A percentile compares a stretch with the other conserved stretches of the same genome.
Conservation (phyloP, 2,329 filamentous ascomycete genomes). For the Clarireedia sp. region DNA sequence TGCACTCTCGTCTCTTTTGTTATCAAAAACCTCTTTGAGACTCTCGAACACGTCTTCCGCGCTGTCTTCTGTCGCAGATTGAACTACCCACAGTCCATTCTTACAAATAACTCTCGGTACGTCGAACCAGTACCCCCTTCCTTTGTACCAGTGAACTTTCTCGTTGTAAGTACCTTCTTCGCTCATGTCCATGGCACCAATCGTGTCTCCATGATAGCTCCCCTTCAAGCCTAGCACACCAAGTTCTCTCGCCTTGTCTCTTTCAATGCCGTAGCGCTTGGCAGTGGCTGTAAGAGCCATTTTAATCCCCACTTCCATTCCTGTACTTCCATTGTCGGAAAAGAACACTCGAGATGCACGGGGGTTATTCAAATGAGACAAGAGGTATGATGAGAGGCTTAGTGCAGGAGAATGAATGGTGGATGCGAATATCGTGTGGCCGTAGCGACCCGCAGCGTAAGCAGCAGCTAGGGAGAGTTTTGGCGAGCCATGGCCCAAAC, state of each 20-base stretch:
- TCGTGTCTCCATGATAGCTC: slow-evolving; percentile 81
- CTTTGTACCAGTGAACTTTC: slow-evolving; percentile 79
- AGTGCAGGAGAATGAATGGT: slow-evolving; percentile 74
- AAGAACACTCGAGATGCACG: slow-evolving; percentile 68
- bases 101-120: slow-evolving; percentile 64
- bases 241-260: slow-evolving; percentile 41
- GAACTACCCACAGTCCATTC: slow-evolving; percentile 57
- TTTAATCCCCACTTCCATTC: slow-evolving; percentile 76
- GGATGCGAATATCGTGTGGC: slow-evolving; percentile 81
- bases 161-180: slow-evolving; percentile 73
- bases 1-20: slow-evolving; percentile 40
- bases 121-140: slow-evolving; percentile 73
- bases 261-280: slow-evolving; percentile 48
- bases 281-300: slow-evolving; percentile 70
- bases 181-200: slow-evolving; percentile 79
- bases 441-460: slow-evolving; percentile 75
- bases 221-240: slow-evolving; percentile 68
- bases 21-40: slow-evolving; percentile 52
- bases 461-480: slow-evolving; percentile 65
- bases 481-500: slow-evolving; percentile 71
- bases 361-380: slow-evolving; percentile 52
- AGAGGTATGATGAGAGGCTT: slow-evolving; percentile 55
- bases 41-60: slow-evolving; percentile 28
- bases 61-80: slow-evolving; percentile 11
- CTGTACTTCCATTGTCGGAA: slow-evolving; percentile 77